A percentile compares a stretch with the other conserved stretches of the same genome.
These are phyloP conservation scores for Kandelia obovata DNA, from an alignment of 345 rosid species.

Conservation along the genomic window DNA sequence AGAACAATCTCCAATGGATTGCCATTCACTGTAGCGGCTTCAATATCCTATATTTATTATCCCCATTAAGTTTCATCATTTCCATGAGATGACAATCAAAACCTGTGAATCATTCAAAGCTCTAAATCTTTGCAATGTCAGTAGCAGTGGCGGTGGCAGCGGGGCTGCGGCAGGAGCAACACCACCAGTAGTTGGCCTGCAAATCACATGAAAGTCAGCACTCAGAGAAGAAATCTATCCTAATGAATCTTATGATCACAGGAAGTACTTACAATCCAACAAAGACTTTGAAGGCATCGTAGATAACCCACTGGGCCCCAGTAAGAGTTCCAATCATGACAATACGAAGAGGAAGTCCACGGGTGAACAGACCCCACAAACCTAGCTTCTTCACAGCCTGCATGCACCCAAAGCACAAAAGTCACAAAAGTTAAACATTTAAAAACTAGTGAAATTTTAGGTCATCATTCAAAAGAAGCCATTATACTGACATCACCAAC, in stretches of 20 bases:
- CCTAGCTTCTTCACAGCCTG: slow-evolving; percentile 99
- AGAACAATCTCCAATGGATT: slow-evolving; percentile 28
- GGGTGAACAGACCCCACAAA: slow-evolving; percentile 83
- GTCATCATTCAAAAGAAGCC: background rate
- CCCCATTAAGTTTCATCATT: slow-evolving; percentile 19
- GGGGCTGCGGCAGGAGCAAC: slow-evolving; percentile 48
- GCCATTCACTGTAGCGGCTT: slow-evolving; percentile 28
- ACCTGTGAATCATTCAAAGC: background rate
- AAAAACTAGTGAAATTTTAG: background rate
- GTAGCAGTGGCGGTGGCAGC: slow-evolving; percentile 25
- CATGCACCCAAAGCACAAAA: slow-evolving; percentile 10
- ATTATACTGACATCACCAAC: slow-evolving; percentile 75
- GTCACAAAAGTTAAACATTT: background rate
- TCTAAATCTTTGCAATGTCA: slow-evolving; percentile 42
- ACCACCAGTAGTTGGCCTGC: slow-evolving; percentile 98
- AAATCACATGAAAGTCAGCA: slow-evolving; percentile 9
- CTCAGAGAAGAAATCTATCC: background rate
- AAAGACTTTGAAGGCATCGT: slow-evolving; percentile 94
- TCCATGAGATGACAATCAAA: slow-evolving; percentile 2
- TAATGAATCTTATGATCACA: background rate
- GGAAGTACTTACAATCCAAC: slow-evolving; percentile 84
- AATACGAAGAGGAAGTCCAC: slow-evolving; percentile 94
- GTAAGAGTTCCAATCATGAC: slow-evolving; percentile 99
- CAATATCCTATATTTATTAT: slow-evolving; percentile 34
- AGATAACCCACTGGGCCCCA: slow-evolving; percentile 94